Evolutionary conservation across 2,329 filamentous ascomycete species (phyloP), one percentile per base, ranked within the genome.

Genomic region (Colletotrichum shisoi): DNA sequence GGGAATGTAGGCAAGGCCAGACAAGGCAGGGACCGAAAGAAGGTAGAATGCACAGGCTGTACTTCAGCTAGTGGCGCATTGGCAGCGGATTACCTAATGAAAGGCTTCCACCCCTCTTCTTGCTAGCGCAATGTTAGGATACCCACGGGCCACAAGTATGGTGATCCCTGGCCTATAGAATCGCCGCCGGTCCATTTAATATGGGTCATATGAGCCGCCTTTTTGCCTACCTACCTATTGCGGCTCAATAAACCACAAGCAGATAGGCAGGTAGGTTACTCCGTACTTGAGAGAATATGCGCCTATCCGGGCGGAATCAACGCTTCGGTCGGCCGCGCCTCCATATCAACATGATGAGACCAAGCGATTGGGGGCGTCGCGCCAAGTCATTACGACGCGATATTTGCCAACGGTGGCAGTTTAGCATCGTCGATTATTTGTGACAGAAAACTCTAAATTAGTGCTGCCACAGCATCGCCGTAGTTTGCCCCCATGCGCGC

Each of bases 61-160:
- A 52, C 31, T 8, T 34, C 31, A 52, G n/a, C 34, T 53, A n/a
- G 21, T 19, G 12, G 31, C 49, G 51, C 34, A 3, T 15, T n/a
- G n/a, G 49, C 17, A 42, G 37, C 11, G 34, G 27, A 59, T 59
- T 59, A 59, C 57, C 45, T 59, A 59, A 59, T 53, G 19, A 5
- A 39, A 53, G 51, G 51, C 9, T 39, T 53, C 49, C 31, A 19
- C 13, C 39, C 52, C n/a, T 27, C 37, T 27, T 54, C 8, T 34
- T 8, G 31, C 2, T 9, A 31, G 31, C 27, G 34, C 48, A 51
- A 51, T 27, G 24, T 24, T n/a, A 7, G 27, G 27, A 8, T 31
- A 31, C 1, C 27, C 27, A 8, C 8, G 27, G 7, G 27, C 27
- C 27, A 31, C 31, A 34, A 34, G 8, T 37, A 17, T 37, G 9